Evolutionary conservation across 1,284 basidiomycete genomes (phyloP).

Genomic region (Lentinula novae-zelandiae): DNA sequence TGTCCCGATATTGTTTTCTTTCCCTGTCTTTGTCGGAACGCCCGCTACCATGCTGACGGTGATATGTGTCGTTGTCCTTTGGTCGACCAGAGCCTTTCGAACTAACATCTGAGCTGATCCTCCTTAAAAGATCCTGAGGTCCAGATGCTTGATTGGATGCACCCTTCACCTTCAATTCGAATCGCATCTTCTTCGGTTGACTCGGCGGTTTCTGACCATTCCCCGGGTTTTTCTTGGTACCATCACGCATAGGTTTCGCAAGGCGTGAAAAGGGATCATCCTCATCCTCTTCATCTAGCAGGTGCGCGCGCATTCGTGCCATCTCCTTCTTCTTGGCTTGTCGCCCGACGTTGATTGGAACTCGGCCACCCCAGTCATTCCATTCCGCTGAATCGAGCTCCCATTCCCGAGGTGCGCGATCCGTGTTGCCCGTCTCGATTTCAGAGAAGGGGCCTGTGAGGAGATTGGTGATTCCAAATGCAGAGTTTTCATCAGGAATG

Average conservation of each 20-base stretch:
- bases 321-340: constrained; percentile 58
- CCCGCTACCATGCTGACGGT: constrained; percentile 4
- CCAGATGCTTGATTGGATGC: constrained; percentile 4
- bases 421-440: constrained; percentile 24
- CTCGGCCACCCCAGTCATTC: constrained; percentile 29
- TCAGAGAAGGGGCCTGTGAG: constrained; percentile 74
- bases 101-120: not conserved
- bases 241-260: constrained; percentile 18
- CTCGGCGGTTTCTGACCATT: constrained; percentile 13
- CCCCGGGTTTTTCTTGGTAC: constrained; percentile 16
- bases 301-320: constrained; percentile 48
- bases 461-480: constrained; percentile 71
- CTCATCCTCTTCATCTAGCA: constrained; percentile 43
- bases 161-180: constrained; percentile 2
- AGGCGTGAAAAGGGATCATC: constrained; percentile 58
- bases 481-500: constrained; percentile 58
- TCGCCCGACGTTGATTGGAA: constrained; percentile 61
- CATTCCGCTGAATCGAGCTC: constrained; percentile 27
- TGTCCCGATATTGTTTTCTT: constrained; percentile 18
- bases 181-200: constrained; percentile 12
- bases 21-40: constrained; percentile 13
- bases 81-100: not conserved
- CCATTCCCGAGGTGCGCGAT: constrained; percentile 33
- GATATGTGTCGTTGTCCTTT: constrained; percentile 15
- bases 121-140: not conserved